These are phyloP conservation scores for Ogataea minuta DNA, from an alignment of 805 yeast species.

Conservation along the genomic window DNA sequence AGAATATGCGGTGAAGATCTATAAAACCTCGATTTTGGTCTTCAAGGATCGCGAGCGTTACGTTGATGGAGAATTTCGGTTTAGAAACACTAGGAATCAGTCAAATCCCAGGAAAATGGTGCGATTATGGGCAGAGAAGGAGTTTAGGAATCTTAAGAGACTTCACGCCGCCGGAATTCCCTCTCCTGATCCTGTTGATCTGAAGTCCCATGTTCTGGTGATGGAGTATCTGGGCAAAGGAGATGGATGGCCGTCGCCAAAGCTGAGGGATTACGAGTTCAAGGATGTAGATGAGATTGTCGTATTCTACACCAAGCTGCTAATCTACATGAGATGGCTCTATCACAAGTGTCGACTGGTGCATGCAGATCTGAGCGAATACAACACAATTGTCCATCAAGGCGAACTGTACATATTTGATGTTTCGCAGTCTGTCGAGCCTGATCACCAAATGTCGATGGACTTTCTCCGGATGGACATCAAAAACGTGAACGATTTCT, in stretches of 20 bases:
- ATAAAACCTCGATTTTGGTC: constrained; percentile 94
- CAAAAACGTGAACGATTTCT: constrained; percentile 89
- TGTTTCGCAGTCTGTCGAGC: constrained; percentile 96
- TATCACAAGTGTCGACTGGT: constrained; percentile 86
- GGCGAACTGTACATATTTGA: constrained; percentile 82
- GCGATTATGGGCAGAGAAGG: constrained; percentile 98
- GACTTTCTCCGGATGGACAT: constrained; percentile 97
- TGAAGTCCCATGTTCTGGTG: constrained; percentile 85
- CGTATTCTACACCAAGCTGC: constrained; percentile 70
- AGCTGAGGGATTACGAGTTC: constrained; percentile 79
- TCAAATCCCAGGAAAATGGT: constrained; percentile 98
- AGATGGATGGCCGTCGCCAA: constrained; percentile 87
- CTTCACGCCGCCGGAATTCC: constrained; percentile 76
- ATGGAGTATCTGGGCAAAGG: constrained; percentile 88
- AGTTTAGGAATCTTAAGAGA: constrained; percentile 87
- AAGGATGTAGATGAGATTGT: constrained; percentile 63
- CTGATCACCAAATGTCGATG: constrained; percentile 94
- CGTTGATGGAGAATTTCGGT: constrained; percentile 93
- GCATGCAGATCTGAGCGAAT: constrained; percentile 96
- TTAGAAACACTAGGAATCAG: constrained; percentile 78
- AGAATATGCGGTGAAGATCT: constrained; percentile 87
- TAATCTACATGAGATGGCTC: constrained; percentile 81
- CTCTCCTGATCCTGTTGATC: constrained; percentile 89
- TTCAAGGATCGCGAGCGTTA: constrained; percentile 95
- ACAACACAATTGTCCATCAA: constrained; percentile 84